Evolutionary conservation across 75 land plant species (phyloP), one percentile per base, ranked within the genome.

Genomic region (Adiantum capillusveneris): DNA sequence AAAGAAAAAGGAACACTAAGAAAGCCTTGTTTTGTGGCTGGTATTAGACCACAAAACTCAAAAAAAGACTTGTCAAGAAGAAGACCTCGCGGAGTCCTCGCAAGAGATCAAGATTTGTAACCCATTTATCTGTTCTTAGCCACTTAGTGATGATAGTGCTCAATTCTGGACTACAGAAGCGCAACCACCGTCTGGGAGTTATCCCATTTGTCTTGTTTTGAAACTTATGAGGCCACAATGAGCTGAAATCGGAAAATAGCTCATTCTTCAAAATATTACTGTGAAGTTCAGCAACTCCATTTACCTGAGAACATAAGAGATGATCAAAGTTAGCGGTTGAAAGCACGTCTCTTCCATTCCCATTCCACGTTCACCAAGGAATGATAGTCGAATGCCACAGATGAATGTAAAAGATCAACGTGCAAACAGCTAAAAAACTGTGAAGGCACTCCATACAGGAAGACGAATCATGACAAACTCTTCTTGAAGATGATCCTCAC

Each of bases 131-230:
- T 18, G 88, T 84, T 53, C 89, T 80, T 48, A 95, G 59, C 88
- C 91, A 84, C 78, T 95, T 95, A 18, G 92, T 84, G 53, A 95
- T 80, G 24, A 90, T 82, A 26, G 51, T 50, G 56, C 92, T 90
- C 11, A 95, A 77, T 60, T 84, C 88, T 58, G 96, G 97, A 63
- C 62, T 95, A 72, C 96, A 95, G 68, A 90, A 90, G 0, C 75
- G 75, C 36, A 95, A 74, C 99, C 99, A 95, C 36, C 99, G 66
- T 22, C 97, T 82, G 56, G 99, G 99, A 9, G 99, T 95, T 56
- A 95, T 82, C 13, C 99, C 99, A 80, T 95, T 95, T 0, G 99
- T 95, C 65, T 90, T 90, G 68, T 95, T 95, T 67, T 90, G 99
- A 53, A 95, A 84, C 56, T 86, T 95, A 21, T 55, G 58, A 12